Evolutionary conservation across 306 rosid species (phyloP).

Genomic region (Pterocarpus santalinus): DNA sequence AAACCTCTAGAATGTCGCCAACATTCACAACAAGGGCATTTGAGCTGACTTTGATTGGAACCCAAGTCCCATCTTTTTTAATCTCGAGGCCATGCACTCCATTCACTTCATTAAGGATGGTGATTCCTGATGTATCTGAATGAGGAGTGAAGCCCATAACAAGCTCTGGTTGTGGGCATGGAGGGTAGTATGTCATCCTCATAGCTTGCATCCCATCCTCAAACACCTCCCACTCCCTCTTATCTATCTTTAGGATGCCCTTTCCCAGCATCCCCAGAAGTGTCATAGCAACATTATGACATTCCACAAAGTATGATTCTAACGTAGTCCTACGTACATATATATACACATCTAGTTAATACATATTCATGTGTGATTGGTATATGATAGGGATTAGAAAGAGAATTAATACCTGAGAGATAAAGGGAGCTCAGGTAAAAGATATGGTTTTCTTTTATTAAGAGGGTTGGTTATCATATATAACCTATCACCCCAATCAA

Average conservation of each 20-base stretch:
- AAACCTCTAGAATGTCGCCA: slow-evolving; percentile 77
- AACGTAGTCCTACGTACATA: slow-evolving; percentile 49
- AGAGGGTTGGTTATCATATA: too few species aligned
- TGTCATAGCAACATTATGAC: slow-evolving; percentile 51
- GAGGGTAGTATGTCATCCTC: slow-evolving; percentile 77
- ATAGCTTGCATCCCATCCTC: slow-evolving; percentile 67
- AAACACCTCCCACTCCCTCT: slow-evolving; percentile 49
- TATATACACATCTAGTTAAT: too few species aligned
- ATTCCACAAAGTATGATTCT: slow-evolving; percentile 58
- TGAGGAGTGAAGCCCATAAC: slow-evolving; percentile 68
- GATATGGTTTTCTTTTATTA: slow-evolving; percentile 57
- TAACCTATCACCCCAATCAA: slow-evolving; percentile 50
- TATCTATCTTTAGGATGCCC: slow-evolving; percentile 52
- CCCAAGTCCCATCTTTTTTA: slow-evolving; percentile 72
- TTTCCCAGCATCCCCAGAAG: slow-evolving; percentile 55
- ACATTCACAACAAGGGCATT: slow-evolving; percentile 65
- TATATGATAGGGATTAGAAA: neutral
- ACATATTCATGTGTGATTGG: too few species aligned
- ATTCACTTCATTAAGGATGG: slow-evolving; percentile 69
- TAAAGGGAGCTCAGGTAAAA: slow-evolving; percentile 63
- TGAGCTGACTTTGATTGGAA: slow-evolving; percentile 50
- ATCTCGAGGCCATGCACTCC: slow-evolving; percentile 72
- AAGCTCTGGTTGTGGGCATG: slow-evolving; percentile 72
- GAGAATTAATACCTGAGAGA: slow-evolving; percentile 52
- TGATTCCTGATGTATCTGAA: slow-evolving; percentile 65